Base-by-base conservation (phyloP, 164 flowering plant species). In the Echeveria elegans region DNA sequence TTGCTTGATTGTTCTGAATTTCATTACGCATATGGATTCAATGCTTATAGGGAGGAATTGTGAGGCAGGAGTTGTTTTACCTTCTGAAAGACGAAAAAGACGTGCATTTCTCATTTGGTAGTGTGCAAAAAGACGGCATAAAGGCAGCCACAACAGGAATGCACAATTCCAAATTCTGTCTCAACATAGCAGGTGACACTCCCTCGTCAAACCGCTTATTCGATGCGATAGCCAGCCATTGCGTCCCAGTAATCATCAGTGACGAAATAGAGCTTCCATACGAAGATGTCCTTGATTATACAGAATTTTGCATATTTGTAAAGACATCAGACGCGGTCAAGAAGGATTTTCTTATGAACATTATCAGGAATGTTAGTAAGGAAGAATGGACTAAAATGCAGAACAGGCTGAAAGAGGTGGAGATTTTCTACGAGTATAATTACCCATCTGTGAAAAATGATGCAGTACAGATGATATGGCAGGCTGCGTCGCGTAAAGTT, bases 141-240 rank as follows among this genome's bases (percentile, higher is more conserved):
- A 43, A 43, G 15, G 47, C 47, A 43, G 47, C 47, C 47, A 43
- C 47, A 43, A 43, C 47, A 43, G 47, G 47, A 43, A 43, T 43
- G 47, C 47, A 43, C 47, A 43, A 43, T 43, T 43, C 47, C 47
- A 43, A 43, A 43, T 43, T 43, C 15, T 43, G 47, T 43, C 47
- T 43, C 1, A 43, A 43, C 47, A 83, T 88, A 58, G 97, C 97
- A 0, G 97, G 97, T 2, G 97, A 90, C 69, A 90, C 97, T 8
- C 97, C 97, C 10, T 90, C 96, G 31, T 90, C 96, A 32, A 88
- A 88, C 73, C 91, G 97, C 16, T 79, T 90, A 43, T 43, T 43
- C 47, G 47, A 43, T 43, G 47, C 47, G 18, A 43, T 43, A 12
- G 47, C 47, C 47, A 43, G 47, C 47, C 47, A 43, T 9, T 43